phyloP scores from a whole-genome alignment of 2,329 filamentous ascomycete genomes.

The Calonectria crousiana region DNA sequence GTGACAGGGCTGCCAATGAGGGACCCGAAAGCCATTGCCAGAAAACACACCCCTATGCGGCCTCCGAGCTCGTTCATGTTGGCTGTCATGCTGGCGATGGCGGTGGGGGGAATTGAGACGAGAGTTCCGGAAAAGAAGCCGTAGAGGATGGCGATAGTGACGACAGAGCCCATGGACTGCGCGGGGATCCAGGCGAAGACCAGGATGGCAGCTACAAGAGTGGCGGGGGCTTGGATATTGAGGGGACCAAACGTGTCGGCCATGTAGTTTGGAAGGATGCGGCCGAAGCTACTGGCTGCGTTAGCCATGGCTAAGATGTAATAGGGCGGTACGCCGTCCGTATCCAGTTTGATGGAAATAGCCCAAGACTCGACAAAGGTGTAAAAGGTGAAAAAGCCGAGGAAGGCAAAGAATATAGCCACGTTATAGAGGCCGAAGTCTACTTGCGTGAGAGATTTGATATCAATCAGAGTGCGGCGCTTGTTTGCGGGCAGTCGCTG shows the following conservation, averaged over 20 bases:
- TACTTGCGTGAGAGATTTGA: constrained; percentile 44
- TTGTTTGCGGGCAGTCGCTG: constrained; percentile 40
- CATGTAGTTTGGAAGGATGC: constrained; percentile 60
- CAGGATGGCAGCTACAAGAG: constrained; percentile 48
- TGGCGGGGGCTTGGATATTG: constrained; percentile 53
- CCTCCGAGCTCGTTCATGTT: constrained; percentile 5
- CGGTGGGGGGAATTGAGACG: constrained; percentile 57
- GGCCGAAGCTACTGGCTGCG: constrained; percentile 61
- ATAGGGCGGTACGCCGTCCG: constrained; percentile 36
- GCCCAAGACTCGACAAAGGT: constrained; percentile 56
- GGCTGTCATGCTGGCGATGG: constrained; percentile 51
- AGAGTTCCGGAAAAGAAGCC: constrained; percentile 61
- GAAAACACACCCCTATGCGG: not conserved
- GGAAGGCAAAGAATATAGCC: constrained; percentile 49
- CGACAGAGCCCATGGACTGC: constrained; percentile 49
- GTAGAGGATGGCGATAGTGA: constrained; percentile 58
- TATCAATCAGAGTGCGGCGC: constrained; percentile 30
- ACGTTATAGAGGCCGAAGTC: constrained; percentile 42
- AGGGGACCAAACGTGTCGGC: constrained; percentile 57
- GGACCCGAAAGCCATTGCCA: not conserved
- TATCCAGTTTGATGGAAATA: constrained; percentile 43
- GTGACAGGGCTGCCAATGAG: not conserved
- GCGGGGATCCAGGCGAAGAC: constrained; percentile 58
- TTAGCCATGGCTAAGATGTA: constrained; percentile 65
- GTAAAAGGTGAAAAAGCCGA: constrained; percentile 57